Percentiles rank a stretch among this genome's conserved stretches.
Evolutionary conservation across 2,329 filamentous ascomycete species (phyloP).

Genomic region (Chrysoporthe puriensis): DNA sequence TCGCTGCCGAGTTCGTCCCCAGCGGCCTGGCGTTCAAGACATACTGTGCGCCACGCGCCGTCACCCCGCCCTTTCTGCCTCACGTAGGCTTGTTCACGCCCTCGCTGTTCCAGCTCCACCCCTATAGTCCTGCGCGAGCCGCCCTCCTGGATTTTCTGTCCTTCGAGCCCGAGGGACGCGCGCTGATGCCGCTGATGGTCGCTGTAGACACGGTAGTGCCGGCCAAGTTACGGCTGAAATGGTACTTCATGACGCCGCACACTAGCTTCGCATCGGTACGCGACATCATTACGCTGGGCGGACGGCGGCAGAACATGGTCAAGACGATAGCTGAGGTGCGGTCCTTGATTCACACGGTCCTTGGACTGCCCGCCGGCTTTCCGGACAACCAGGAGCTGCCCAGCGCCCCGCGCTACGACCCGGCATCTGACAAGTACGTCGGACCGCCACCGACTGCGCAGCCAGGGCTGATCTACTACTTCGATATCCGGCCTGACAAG

Average conservation of each 20-base stretch:
- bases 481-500: constrained; percentile 1
- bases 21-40: neutral
- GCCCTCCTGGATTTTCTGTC: neutral
- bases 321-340: neutral
- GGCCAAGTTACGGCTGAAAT: neutral
- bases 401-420: constrained; percentile 2
- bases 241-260: constrained; percentile 6
- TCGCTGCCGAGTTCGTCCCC: constrained; percentile 1
- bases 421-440: neutral
- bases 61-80: neutral
- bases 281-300: neutral
- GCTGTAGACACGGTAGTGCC: neutral
- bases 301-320: neutral
- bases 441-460: neutral
- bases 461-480: constrained; percentile 5
- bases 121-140: neutral
- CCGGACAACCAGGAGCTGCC: neutral
- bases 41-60: constrained; percentile 1
- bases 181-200: constrained; percentile 1
- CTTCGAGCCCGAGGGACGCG: neutral
- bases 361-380: neutral
- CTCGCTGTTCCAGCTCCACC: neutral
- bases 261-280: constrained; percentile 1
- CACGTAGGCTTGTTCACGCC: neutral
- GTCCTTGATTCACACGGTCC: neutral